These are phyloP conservation scores for Alternaria triticina DNA, from an alignment of 2,329 filamentous ascomycete species.

Conservation along the genomic window DNA sequence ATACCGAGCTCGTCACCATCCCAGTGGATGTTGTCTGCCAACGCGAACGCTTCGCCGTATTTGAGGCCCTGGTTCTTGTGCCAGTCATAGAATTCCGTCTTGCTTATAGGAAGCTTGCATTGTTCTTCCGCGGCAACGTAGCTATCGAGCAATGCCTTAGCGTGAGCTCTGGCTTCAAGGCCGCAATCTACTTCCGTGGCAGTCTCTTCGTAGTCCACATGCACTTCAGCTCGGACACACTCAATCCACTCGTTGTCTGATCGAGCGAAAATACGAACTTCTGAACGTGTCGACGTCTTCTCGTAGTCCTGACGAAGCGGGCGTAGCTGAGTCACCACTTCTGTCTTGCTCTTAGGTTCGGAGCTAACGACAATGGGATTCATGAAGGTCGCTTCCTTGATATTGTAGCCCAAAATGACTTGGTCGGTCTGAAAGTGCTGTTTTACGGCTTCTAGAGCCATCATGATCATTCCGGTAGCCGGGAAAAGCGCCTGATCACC, in stretches of 20 bases:
- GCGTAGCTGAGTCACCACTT: neutral
- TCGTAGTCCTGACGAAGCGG: neutral
- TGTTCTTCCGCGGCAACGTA: neutral
- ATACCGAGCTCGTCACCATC: neutral
- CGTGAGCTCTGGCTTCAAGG: neutral
- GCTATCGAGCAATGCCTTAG: neutral
- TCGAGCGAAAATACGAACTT: neutral
- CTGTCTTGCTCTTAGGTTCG: neutral
- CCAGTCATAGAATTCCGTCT: neutral
- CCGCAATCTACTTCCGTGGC: neutral
- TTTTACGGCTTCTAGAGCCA: neutral
- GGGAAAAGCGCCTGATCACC: constrained; percentile 26
- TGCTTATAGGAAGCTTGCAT: neutral
- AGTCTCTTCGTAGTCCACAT: neutral
- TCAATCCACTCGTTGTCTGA: neutral
- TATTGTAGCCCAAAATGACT: neutral
- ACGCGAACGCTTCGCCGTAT: neutral
- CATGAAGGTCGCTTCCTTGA: neutral
- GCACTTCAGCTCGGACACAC: neutral
- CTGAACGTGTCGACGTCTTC: neutral
- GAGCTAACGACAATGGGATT: neutral
- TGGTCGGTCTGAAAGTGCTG: neutral
- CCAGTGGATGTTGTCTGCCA: neutral
- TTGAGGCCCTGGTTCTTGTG: neutral
- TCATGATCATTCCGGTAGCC: constrained; percentile 18